A percentile compares a stretch with the other conserved stretches of the same genome.
Conservation (phyloP, 345 rosid genomes). For the Salix arbutifolia region DNA sequence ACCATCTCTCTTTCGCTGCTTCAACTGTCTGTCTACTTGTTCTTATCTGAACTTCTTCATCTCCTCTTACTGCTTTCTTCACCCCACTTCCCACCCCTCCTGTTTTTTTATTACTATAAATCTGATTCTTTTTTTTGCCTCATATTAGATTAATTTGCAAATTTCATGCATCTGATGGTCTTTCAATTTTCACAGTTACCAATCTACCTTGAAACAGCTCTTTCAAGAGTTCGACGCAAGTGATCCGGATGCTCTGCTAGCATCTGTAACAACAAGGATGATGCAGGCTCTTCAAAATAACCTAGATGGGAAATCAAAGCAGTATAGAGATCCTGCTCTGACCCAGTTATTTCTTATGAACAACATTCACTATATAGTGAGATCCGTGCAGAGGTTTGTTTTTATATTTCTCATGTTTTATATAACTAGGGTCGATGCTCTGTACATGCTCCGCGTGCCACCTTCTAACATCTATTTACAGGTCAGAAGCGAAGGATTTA, state of each 20-base stretch:
- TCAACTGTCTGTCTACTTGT: too few relatives aligned
- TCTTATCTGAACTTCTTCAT: too few relatives aligned
- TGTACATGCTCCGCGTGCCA: background rate
- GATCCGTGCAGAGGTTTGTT: conserved; percentile 87
- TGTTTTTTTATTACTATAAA: too few relatives aligned
- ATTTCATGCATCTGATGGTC: conserved; percentile 9
- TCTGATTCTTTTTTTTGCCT: too few relatives aligned
- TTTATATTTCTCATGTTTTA: conserved; percentile 5
- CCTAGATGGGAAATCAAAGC: conserved; percentile 92
- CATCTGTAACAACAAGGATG: conserved; percentile 66
- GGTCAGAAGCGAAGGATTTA: conserved; percentile 95
- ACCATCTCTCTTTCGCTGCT: too few relatives aligned
- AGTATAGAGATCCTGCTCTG: conserved; percentile 85
- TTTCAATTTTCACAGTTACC: conserved; percentile 52
- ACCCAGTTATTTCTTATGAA: conserved; percentile 96
- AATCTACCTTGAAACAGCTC: conserved; percentile 73
- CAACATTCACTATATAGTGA: conserved; percentile 91
- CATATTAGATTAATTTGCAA: background rate
- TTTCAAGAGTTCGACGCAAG: conserved; percentile 65
- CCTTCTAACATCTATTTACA: conserved; percentile 22
- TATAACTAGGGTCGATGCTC: background rate
- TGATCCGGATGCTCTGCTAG: conserved; percentile 62
- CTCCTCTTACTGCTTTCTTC: too few relatives aligned
- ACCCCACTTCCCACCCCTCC: too few relatives aligned
- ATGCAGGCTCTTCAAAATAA: conserved; percentile 87